Conservation (phyloP, 495 filamentous ascomycete genomes). For the Aspergillus incahuasiensis region DNA sequence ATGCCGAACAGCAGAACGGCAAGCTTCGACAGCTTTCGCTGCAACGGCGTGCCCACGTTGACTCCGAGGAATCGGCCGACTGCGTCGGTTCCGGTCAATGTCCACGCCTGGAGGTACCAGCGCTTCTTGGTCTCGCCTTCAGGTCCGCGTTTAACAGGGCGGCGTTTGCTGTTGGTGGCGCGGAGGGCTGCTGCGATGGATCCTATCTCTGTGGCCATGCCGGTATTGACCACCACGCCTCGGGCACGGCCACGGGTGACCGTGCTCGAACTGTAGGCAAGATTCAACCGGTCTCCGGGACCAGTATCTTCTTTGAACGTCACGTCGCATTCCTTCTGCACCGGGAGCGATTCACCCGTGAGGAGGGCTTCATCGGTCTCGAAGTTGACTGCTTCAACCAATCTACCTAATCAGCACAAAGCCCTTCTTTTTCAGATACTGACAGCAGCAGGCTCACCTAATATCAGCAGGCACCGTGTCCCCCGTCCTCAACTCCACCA, state of each 20-base stretch:
- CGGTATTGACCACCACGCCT: conserved; percentile 65
- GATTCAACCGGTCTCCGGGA: conserved; percentile 67
- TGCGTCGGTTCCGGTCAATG: conserved; percentile 58
- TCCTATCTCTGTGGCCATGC: conserved; percentile 69
- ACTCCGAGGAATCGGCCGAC: conserved; percentile 66
- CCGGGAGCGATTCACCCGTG: conserved; percentile 69
- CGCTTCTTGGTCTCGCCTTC: conserved; percentile 56
- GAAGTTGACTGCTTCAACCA: conserved; percentile 65
- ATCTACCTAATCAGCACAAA: conserved; percentile 33
- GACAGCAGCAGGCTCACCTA: conserved; percentile 45
- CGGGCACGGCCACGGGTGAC: conserved; percentile 66
- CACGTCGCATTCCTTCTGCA: conserved; percentile 51
- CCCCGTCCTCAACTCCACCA: conserved; percentile 74
- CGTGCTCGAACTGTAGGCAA: conserved; percentile 66
- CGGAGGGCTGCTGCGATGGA: conserved; percentile 62
- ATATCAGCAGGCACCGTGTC: conserved; percentile 77
- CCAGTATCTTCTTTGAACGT: conserved; percentile 48
- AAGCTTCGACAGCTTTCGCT: conserved; percentile 65
- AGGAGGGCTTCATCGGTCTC: conserved; percentile 70
- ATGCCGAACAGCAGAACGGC: conserved; percentile 64
- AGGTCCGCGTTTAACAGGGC: conserved; percentile 50
- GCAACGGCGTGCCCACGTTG: conserved; percentile 64
- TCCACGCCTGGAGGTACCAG: conserved; percentile 65
- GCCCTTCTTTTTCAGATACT: conserved; percentile 5
- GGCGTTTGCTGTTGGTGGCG: conserved; percentile 40